Evolutionary conservation across 148 eudicot genomes (phyloP).

Genomic region (Suaeda aralocaspica): DNA sequence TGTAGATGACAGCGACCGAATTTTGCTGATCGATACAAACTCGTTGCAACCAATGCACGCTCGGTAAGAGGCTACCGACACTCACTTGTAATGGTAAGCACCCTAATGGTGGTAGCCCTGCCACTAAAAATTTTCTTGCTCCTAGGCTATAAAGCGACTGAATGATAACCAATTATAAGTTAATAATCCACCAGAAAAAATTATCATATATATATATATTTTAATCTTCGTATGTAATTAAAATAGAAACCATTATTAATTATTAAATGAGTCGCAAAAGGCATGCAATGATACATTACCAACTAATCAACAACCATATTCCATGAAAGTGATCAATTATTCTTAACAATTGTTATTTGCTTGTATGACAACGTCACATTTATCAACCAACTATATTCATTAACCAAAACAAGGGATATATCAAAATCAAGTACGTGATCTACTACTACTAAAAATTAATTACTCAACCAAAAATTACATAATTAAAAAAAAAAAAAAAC

Average conservation of each 20-base stretch:
- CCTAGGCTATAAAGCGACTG: constrained; percentile 31
- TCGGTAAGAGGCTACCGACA: constrained; percentile 22
- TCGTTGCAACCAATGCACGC: constrained; percentile 24
- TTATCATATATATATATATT: too few relatives aligned
- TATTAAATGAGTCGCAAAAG: too few relatives aligned
- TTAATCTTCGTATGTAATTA: too few relatives aligned
- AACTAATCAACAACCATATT: not conserved
- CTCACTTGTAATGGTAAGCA: constrained; percentile 38
- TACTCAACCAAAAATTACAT: too few relatives aligned
- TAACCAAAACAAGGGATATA: too few relatives aligned
- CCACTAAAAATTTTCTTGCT: constrained; percentile 33
- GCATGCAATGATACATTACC: not conserved
- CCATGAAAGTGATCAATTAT: not conserved
- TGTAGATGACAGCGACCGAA: constrained; percentile 22
- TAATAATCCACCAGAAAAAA: too few relatives aligned
- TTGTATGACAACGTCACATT: not conserved
- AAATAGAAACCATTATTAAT: too few relatives aligned
- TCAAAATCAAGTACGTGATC: too few relatives aligned
- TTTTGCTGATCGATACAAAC: constrained; percentile 31
- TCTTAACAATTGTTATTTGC: not conserved
- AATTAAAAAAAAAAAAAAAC: too few relatives aligned
- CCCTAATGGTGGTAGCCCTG: constrained; percentile 41
- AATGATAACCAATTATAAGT: not conserved
- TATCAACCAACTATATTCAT: too few relatives aligned
- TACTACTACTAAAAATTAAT: too few relatives aligned